Evolutionary conservation across 768 basidiomycete genomes (phyloP), one percentile per base, ranked within the genome.

Genomic region (Cystobasidium onofrii): DNA sequence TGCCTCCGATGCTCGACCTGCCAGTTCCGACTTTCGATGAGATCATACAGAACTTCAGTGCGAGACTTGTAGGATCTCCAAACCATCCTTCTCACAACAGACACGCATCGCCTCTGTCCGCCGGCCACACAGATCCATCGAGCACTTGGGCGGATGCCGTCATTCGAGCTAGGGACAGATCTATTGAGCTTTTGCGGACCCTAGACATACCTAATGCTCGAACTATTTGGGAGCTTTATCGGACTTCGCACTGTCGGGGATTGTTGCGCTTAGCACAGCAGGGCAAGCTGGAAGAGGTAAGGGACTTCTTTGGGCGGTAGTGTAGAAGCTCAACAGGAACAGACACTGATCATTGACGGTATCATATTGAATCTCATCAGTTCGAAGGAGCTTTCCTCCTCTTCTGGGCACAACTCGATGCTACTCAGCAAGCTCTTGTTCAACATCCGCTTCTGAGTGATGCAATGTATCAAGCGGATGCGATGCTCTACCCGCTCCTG

Each of bases 401-500:
- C 33, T 62, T 73, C 31, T 64, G 57, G 61, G 29, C 34, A 20
- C 50, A 27, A 1, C 64, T 64, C 23, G 62, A 52, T 27, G 17
- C 61, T 10, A 43, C 64, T n/a, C 62, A 64, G 43, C 73, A 61
- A 65, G 39, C 44, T 29, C 36, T 72, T 20, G 33, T 64, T 34
- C 39, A 72, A 23, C 34, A 70, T 34, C 69, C 60, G 1, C 3
- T 75, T 4, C 55, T 75, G 20, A 34, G 20, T 29, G 17, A 62
- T 23, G 55, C 44, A 15, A 62, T 69, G 31, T 57, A 64, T 54
- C 34, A 36, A 31, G 66, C 67, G 25, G 74, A 75, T 34, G 25
- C 66, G 6, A 6, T 36, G 3, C 39, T 63, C 23, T 75, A 50
- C 31, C 44, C 31, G 25, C 52, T 57, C 20, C 12, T 52, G 4